Evolutionary conservation across 441 rosid genomes (phyloP).

Genomic region (Erysimum pusillum): DNA sequence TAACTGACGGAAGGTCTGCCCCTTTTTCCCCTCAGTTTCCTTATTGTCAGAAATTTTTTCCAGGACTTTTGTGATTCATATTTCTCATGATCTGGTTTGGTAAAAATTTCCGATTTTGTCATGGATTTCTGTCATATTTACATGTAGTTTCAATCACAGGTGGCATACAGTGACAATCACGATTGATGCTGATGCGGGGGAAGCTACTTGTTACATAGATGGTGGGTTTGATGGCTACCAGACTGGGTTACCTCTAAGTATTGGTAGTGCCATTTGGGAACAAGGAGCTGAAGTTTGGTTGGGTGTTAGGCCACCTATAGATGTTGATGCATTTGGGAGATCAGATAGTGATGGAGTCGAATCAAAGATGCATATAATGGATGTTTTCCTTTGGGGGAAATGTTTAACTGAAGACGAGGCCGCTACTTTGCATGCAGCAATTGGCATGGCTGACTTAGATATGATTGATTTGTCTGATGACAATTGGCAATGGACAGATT

Average conservation of each 20-base stretch:
- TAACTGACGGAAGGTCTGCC: conserved; percentile 97
- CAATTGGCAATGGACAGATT: conserved; percentile 99
- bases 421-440: conserved; percentile 80
- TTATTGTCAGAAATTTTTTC: conserved; percentile 4
- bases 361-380: conserved; percentile 99
- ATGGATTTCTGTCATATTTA: conserved; percentile 39
- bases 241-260: conserved; percentile 75
- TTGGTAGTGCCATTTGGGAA: conserved; percentile 86
- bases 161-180: conserved; percentile 99
- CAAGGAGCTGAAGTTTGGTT: conserved; percentile 95
- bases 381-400: conserved; percentile 98
- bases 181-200: conserved; percentile 93
- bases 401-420: conserved; percentile 97
- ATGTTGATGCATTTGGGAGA: conserved; percentile 96
- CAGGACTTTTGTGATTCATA: conserved; percentile 28
- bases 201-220: conserved; percentile 97
- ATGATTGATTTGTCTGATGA: conserved; percentile 91
- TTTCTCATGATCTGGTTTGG: conserved; percentile 24
- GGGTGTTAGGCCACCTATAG: conserved; percentile 95
- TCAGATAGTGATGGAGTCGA: conserved; percentile 99
- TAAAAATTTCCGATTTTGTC: conserved; percentile 21
- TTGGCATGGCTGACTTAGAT: conserved; percentile 79
- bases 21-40: conserved; percentile 38
- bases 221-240: conserved; percentile 98
- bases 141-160: conserved; percentile 56